phyloP scores from a whole-genome alignment of 768 basidiomycete genomes.

The Coprinopsis marcescibilis region DNA sequence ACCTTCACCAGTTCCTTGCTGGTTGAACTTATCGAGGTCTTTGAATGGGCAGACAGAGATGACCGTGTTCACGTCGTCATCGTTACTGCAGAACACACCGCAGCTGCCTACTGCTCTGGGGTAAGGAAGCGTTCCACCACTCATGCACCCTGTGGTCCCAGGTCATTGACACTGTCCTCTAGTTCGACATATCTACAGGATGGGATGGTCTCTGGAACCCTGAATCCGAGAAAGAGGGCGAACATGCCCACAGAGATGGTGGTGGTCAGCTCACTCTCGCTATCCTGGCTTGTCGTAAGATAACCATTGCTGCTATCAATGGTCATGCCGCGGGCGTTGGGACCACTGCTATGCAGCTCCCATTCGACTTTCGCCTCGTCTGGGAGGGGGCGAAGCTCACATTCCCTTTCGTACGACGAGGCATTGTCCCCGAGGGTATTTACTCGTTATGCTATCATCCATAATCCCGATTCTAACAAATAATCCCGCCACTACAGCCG shows the following conservation, averaged over 20 bases:
- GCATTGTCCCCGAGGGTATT: conserved; percentile 47
- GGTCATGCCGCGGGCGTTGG: conserved; percentile 49
- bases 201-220: conserved; percentile 37
- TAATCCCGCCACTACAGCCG: conserved; percentile 12
- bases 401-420: conserved; percentile 46
- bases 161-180: neutral
- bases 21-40: conserved; percentile 36
- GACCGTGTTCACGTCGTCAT: conserved; percentile 48
- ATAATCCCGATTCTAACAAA: neutral
- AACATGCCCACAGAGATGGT: conserved; percentile 44
- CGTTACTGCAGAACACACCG: conserved; percentile 44
- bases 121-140: conserved; percentile 24
- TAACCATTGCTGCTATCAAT: conserved; percentile 48
- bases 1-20: conserved; percentile 30
- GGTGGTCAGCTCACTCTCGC: conserved; percentile 43
- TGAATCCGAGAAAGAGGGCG: conserved; percentile 41
- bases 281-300: conserved; percentile 49
- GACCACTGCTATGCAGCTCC: conserved; percentile 43
- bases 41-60: conserved; percentile 43
- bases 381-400: conserved; percentile 46
- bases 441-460: no score
- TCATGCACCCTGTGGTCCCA: neutral
- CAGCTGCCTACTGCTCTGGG: conserved; percentile 51
- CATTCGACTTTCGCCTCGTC: conserved; percentile 47
- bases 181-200: conserved; percentile 47